Percentiles rank a stretch among this genome's conserved stretches.
Conservation (phyloP, 495 filamentous ascomycete genomes). For the Parathielavia appendiculata region DNA sequence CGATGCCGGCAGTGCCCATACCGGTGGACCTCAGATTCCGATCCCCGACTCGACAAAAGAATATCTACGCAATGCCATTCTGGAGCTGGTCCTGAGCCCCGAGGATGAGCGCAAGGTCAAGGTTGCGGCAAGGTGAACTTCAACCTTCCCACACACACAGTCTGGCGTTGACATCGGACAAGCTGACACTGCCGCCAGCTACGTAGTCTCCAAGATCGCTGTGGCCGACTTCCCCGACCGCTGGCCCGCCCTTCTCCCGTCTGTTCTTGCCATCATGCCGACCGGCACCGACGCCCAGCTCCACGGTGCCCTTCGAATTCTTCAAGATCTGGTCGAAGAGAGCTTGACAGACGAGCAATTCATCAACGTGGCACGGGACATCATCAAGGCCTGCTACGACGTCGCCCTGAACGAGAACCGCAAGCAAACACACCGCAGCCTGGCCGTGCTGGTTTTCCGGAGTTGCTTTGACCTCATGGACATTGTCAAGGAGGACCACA, state of each 20-base stretch:
- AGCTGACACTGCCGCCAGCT: constrained; percentile 41
- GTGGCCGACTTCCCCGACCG: constrained; percentile 87
- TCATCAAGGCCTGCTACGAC: constrained; percentile 75
- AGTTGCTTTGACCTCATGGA: constrained; percentile 91
- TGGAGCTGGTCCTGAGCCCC: constrained; percentile 69
- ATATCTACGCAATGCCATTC: constrained; percentile 60
- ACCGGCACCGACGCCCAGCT: constrained; percentile 68
- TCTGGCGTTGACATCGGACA: neutral
- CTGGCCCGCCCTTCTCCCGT: constrained; percentile 82
- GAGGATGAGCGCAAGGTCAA: constrained; percentile 82
- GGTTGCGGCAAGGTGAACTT: constrained; percentile 60
- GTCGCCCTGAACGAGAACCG: constrained; percentile 70
- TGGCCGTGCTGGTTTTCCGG: constrained; percentile 84
- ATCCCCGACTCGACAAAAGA: constrained; percentile 64
- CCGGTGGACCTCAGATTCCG: constrained; percentile 63
- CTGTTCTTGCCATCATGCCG: constrained; percentile 70
- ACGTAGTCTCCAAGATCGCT: constrained; percentile 94
- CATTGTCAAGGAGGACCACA: constrained; percentile 89
- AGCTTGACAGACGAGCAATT: constrained; percentile 91
- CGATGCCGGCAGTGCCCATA: neutral
- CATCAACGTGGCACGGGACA: constrained; percentile 75
- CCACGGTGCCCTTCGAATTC: constrained; percentile 81
- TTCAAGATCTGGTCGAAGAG: constrained; percentile 88
- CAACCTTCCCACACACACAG: neutral
- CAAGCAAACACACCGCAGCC: constrained; percentile 66